A percentile compares a stretch with the other conserved stretches of the same genome.
Conservation (phyloP, 2,329 filamentous ascomycete species). For the Malbranchea zuffiana region DNA sequence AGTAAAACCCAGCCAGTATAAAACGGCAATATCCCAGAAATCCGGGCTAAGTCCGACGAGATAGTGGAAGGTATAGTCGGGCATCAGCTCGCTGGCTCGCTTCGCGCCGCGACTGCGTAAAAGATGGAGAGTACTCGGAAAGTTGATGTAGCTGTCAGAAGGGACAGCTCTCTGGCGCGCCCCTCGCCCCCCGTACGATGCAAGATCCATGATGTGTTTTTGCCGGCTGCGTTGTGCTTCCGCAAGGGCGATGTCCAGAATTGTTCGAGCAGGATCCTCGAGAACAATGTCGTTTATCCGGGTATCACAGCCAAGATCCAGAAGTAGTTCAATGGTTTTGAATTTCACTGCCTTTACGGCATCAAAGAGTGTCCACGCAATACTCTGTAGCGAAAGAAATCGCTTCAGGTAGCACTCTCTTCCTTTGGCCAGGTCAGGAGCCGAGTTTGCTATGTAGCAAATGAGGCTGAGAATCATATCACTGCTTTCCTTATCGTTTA, state of each 20-base stretch:
- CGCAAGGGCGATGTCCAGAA: slow-evolving; percentile 18
- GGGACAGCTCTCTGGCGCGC: slow-evolving; percentile 15
- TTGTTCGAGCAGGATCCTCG: slow-evolving; percentile 11
- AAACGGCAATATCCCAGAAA: slow-evolving; percentile 15
- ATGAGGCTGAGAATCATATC: slow-evolving; percentile 17
- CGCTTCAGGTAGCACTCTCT: slow-evolving; percentile 14
- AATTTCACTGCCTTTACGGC: slow-evolving; percentile 16
- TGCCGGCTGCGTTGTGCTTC: slow-evolving; percentile 16
- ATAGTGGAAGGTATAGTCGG: slow-evolving; percentile 11
- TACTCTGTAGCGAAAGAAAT: slow-evolving; percentile 13
- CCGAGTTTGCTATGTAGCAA: slow-evolving; percentile 10
- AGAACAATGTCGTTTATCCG: slow-evolving; percentile 15
- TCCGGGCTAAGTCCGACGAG: too few relatives aligned
- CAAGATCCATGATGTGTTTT: slow-evolving; percentile 15
- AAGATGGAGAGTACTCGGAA: slow-evolving; percentile 15
- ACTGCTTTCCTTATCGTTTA: slow-evolving; percentile 18
- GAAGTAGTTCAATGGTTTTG: slow-evolving; percentile 15
- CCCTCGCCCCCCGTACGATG: slow-evolving; percentile 14
- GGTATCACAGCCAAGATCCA: slow-evolving; percentile 15
- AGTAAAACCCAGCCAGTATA: slow-evolving; percentile 16
- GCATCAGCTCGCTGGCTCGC: slow-evolving; percentile 15
- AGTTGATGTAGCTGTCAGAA: slow-evolving; percentile 15
- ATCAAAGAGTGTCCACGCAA: slow-evolving; percentile 13
- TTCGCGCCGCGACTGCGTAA: slow-evolving; percentile 17
- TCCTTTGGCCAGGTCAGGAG: slow-evolving; percentile 5